A percentile compares a stretch with the other conserved stretches of the same genome.
These are phyloP conservation scores for Hymenoscyphus albidus DNA, from an alignment of 2,329 filamentous ascomycete species.

Conservation along the genomic window DNA sequence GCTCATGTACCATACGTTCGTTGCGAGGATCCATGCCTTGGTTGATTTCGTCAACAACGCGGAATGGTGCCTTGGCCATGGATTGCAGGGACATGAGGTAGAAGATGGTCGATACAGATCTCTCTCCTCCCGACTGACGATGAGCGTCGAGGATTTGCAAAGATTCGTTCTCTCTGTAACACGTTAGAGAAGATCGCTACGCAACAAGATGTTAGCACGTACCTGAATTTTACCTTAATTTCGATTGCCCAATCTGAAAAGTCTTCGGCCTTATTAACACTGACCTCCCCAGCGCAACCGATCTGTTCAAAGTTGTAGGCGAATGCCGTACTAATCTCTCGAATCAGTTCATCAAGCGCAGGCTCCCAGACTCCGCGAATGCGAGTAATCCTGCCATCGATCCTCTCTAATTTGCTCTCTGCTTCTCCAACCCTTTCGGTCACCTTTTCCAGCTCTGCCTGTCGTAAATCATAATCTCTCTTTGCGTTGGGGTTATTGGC, in stretches of 20 bases:
- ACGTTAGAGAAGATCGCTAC: conserved; percentile 17
- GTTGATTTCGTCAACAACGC: conserved; percentile 98
- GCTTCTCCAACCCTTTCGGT: conserved; percentile 54
- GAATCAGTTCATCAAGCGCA: conserved; percentile 70
- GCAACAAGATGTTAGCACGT: conserved; percentile 34
- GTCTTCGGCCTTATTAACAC: conserved; percentile 83
- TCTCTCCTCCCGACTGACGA: conserved; percentile 92
- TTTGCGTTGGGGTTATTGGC: conserved; percentile 73
- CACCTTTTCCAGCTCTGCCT: conserved; percentile 65
- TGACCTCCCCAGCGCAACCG: conserved; percentile 87
- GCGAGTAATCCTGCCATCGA: conserved; percentile 57
- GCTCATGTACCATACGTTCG: conserved; percentile 95
- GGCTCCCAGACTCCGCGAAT: conserved; percentile 79
- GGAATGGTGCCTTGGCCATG: conserved; percentile 90
- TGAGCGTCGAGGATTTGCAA: conserved; percentile 85
- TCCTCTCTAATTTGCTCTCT: conserved; percentile 50
- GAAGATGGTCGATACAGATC: conserved; percentile 95
- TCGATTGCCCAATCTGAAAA: conserved; percentile 93
- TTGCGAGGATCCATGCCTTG: conserved; percentile 99
- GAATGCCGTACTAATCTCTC: conserved; percentile 84
- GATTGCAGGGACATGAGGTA: conserved; percentile 97
- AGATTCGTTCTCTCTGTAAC: conserved; percentile 68
- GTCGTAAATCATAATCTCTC: conserved; percentile 71
- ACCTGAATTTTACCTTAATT: conserved; percentile 94
- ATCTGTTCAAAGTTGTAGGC: conserved; percentile 92